Evolutionary conservation across 208 protist species (phyloP), one percentile per base, ranked within the genome.

Genomic region (Novymonas esmeraldas): DNA sequence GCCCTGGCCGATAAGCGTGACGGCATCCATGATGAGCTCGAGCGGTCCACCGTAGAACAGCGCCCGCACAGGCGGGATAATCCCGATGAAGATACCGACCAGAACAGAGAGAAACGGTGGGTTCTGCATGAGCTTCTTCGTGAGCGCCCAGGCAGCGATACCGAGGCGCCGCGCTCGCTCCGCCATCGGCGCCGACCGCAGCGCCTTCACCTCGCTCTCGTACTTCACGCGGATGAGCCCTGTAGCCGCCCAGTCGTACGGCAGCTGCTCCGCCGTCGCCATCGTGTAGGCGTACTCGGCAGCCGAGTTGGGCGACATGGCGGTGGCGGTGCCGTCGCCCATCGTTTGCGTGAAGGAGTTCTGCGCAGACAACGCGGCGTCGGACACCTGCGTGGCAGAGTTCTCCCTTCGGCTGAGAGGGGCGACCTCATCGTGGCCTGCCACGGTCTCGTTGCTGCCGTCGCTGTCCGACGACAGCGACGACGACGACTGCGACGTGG

Each of bases 61-160:
- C 42, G 63, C 65, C 39, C 79, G 84, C 42, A 95, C 44, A 9
- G 76, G 81, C 20, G 89, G 77, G 26, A 84, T 70, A 33, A 95
- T 31, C 41, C 86, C 86, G 42, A 95, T 83, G 24, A 91, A 36
- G 52, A 93, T 66, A 64, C 84, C 86, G 10, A 80, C 46, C n/a
- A 95, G 48, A 16, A 87, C 74, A n/a, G 89, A 85, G 29, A 82
- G 77, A 62, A 92, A 90, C 18, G 87, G 80, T n/a, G 74, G 60
- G 63, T 78, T 92, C 14, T 58, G 58, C 39, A 87, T 62, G 18
- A 90, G 62, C 29, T 63, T 73, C 28, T 54, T 54, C 36, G 42
- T 26, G 20, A 60, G 49, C 6, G 33, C 57, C 51, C 39, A 57
- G n/a, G 34, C 24, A 9, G 48, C 54, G 55, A 34, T 64, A 1